Percentiles rank a stretch among this genome's conserved stretches.
phyloP scores from a whole-genome alignment of 441 rosid species.

The Arabidopsis hybrid region DNA sequence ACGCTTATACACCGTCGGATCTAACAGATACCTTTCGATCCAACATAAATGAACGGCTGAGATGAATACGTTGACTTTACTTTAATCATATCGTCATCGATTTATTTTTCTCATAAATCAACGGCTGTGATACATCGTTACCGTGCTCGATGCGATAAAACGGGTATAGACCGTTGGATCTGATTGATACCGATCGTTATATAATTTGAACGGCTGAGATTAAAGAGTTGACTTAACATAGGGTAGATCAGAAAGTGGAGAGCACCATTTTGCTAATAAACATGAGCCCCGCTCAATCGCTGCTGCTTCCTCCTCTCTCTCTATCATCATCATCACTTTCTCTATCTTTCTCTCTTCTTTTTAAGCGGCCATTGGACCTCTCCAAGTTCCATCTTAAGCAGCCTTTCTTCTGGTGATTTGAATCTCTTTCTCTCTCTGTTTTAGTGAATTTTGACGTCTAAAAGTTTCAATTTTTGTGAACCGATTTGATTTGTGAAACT shows the following conservation, averaged over 20 bases:
- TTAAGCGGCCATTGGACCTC: constrained; percentile 38
- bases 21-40: not conserved
- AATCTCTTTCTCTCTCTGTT: not conserved
- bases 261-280: constrained; percentile 35
- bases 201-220: constrained; percentile 33
- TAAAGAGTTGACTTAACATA: constrained; percentile 32
- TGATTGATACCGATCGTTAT: not conserved
- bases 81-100: not conserved
- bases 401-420: constrained; percentile 21
- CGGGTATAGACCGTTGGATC: constrained; percentile 6
- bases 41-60: constrained; percentile 12
- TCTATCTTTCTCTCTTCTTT: constrained; percentile 13
- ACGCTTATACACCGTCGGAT: constrained; percentile 8
- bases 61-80: constrained; percentile 38
- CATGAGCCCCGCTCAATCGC: constrained; percentile 33
- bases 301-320: constrained; percentile 9
- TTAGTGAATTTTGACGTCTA: not conserved
- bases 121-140: constrained; percentile 29
- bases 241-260: constrained; percentile 35
- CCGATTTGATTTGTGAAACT: constrained; percentile 3
- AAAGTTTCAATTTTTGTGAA: not conserved
- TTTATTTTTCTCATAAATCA: constrained; percentile 17
- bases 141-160: constrained; percentile 13
- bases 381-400: constrained; percentile 23
- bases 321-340: not conserved